These are phyloP conservation scores for Oryza coarctata DNA, from an alignment of 176 grass and related monocot genomes.

Conservation along the genomic window DNA sequence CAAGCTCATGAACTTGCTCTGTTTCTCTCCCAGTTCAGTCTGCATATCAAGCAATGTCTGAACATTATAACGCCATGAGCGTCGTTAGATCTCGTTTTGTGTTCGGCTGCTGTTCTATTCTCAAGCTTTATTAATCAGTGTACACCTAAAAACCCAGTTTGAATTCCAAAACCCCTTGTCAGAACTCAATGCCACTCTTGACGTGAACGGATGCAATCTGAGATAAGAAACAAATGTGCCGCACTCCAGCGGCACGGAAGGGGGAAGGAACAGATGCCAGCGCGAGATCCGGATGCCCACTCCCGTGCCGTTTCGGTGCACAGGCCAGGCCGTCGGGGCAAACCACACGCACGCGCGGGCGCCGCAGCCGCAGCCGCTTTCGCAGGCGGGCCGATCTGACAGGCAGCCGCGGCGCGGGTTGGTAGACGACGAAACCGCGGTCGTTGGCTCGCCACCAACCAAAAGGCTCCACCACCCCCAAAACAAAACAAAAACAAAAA, in stretches of 20 bases:
- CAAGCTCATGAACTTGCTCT: conserved; percentile 30
- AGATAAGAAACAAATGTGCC: not conserved
- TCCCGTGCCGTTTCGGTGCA: not conserved
- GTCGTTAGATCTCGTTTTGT: not conserved
- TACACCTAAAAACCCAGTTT: conserved; percentile 6
- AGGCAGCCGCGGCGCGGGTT: not conserved
- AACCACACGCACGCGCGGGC: too few species aligned
- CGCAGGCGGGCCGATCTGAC: not conserved
- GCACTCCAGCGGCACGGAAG: not conserved
- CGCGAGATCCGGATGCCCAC: conserved; percentile 19
- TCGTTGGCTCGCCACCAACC: conserved; percentile 28
- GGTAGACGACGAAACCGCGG: conserved; percentile 29
- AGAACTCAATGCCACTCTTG: not conserved
- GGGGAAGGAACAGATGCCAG: not conserved
- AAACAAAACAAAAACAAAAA: too few species aligned
- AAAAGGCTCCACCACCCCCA: not conserved
- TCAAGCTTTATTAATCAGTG: not conserved
- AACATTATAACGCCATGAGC: not conserved
- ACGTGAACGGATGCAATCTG: not conserved
- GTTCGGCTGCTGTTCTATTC: not conserved
- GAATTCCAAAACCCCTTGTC: not conserved
- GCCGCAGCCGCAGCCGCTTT: too few species aligned
- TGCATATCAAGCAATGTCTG: not conserved
- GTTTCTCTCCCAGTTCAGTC: not conserved
- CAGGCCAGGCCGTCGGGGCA: not conserved